phyloP scores from a whole-genome alignment of 2,329 filamentous ascomycete genomes.

The Fusarium pseudocircinatum region DNA sequence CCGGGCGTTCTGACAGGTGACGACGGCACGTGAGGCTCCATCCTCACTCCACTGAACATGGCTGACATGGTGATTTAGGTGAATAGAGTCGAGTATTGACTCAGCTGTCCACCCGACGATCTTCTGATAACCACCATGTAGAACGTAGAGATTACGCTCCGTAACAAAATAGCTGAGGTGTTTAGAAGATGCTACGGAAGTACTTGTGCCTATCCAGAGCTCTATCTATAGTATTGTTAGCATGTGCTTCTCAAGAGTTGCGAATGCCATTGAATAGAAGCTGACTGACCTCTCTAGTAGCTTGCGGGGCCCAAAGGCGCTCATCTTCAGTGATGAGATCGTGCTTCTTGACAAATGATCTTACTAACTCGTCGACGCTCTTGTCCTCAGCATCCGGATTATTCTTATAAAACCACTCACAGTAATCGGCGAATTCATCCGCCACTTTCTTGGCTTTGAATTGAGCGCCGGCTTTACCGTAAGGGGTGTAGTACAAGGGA shows the following conservation, averaged over 20 bases:
- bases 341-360: not conserved
- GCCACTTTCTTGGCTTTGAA: not conserved
- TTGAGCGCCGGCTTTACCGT: not conserved
- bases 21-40: not conserved
- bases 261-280: rapidly evolving
- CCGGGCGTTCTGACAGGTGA: not conserved
- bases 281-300: not conserved
- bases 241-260: not conserved
- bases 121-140: not conserved
- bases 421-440: not conserved
- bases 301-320: not conserved
- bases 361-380: not conserved
- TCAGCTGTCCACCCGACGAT: not conserved
- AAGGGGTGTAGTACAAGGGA: not conserved
- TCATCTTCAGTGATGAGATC: not conserved
- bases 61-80: not conserved
- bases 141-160: not conserved
- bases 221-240: not conserved
- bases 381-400: not conserved
- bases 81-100: not conserved
- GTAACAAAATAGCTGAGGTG: not conserved
- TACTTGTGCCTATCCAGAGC: not conserved
- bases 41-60: not conserved
- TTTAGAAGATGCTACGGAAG: not conserved
- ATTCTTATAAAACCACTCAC: not conserved